A percentile compares a stretch with the other conserved stretches of the same genome.
Conservation (phyloP, 2,329 filamentous ascomycete species). For the Colletotrichum tanaceti region DNA sequence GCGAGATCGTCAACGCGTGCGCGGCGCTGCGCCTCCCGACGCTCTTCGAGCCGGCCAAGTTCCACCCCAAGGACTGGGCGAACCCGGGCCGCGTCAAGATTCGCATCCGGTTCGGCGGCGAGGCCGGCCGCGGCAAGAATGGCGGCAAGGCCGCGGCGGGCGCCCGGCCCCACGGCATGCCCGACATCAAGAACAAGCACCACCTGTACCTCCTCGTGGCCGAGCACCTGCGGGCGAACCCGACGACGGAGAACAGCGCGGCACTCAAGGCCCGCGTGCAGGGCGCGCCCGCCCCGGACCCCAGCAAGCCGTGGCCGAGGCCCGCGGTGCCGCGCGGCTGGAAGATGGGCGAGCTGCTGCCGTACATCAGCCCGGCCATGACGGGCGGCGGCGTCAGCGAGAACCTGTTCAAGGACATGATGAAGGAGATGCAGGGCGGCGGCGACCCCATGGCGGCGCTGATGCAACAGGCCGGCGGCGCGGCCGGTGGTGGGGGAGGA, state of each 20-base stretch:
- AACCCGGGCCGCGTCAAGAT: slow-evolving; percentile 93
- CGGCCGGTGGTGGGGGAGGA: slow-evolving; percentile 45
- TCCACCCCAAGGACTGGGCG: slow-evolving; percentile 96
- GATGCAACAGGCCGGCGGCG: slow-evolving; percentile 53
- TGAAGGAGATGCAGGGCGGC: slow-evolving; percentile 83
- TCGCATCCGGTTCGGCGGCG: slow-evolving; percentile 38
- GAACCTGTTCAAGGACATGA: slow-evolving; percentile 95
- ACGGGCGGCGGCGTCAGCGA: slow-evolving; percentile 94
- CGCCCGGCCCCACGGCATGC: slow-evolving; percentile 45
- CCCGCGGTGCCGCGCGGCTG: slow-evolving; percentile 85
- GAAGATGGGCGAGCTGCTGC: slow-evolving; percentile 88
- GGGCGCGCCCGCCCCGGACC: slow-evolving; percentile 75
- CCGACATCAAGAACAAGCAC: slow-evolving; percentile 80
- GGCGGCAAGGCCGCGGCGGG: slow-evolving; percentile 63
- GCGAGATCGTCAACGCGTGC: slow-evolving; percentile 90
- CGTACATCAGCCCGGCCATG: slow-evolving; percentile 88
- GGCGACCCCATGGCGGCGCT: slow-evolving; percentile 60
- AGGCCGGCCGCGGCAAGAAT: slow-evolving; percentile 49
- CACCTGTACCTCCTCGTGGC: slow-evolving; percentile 88
- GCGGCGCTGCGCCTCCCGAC: slow-evolving; percentile 76
- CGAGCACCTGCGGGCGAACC: slow-evolving; percentile 79
- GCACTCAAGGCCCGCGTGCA: slow-evolving; percentile 79
- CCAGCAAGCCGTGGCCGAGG: slow-evolving; percentile 75
- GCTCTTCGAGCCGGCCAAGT: slow-evolving; percentile 90
- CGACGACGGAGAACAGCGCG: slow-evolving; percentile 75